Percentiles rank a stretch among this genome's conserved stretches.
phyloP scores from a whole-genome alignment of 257 asterid genomes.

The Lycium ferocissimum region DNA sequence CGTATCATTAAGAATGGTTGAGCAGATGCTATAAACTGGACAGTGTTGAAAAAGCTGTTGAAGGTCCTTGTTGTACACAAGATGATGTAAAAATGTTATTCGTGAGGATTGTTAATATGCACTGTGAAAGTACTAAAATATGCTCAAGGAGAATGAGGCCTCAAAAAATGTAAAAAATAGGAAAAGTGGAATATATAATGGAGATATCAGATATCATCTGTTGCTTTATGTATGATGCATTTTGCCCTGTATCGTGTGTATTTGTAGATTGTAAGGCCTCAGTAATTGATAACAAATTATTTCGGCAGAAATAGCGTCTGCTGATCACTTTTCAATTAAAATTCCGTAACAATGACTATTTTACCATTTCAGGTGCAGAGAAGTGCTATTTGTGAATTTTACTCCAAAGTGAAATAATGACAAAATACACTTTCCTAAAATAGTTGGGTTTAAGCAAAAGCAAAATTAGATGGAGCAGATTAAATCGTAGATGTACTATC shows the following conservation, averaged over 20 bases:
- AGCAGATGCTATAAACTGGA: slow-evolving; percentile 37
- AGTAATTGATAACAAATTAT: neutral
- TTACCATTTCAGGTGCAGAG: too few relatives aligned
- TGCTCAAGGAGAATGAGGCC: slow-evolving; percentile 4
- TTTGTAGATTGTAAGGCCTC: neutral
- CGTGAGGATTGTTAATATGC: slow-evolving; percentile 18
- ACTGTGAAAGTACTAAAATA: neutral
- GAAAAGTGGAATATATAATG: neutral
- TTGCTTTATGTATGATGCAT: neutral
- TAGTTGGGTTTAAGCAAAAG: too few relatives aligned
- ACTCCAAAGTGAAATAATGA: too few relatives aligned
- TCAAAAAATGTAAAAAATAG: neutral
- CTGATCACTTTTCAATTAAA: too few relatives aligned
- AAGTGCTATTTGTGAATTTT: too few relatives aligned
- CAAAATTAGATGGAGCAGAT: too few relatives aligned
- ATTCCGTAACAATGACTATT: too few relatives aligned
- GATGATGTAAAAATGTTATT: slow-evolving; percentile 24
- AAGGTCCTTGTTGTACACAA: slow-evolving; percentile 13
- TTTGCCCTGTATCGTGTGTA: neutral
- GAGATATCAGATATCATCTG: neutral
- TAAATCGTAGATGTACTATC: too few relatives aligned
- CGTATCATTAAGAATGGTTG: slow-evolving; percentile 62
- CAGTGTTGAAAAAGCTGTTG: slow-evolving; percentile 24
- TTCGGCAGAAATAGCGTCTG: neutral
- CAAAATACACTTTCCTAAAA: too few relatives aligned